These are phyloP conservation scores for Populus ilicifolia DNA, from an alignment of 345 rosid species.

Conservation along the genomic window DNA sequence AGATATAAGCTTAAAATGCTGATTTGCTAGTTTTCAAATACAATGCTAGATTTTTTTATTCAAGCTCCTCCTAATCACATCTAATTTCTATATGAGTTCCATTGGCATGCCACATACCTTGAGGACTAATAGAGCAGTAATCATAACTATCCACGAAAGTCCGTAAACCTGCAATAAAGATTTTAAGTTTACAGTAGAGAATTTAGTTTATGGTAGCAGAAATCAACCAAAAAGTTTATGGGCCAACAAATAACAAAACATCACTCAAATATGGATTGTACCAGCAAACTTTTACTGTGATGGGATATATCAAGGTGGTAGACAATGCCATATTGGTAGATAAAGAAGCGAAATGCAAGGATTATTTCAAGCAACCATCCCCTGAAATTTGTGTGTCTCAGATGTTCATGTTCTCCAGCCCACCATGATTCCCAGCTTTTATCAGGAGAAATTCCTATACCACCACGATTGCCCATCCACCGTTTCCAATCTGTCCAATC, in stretches of 20 bases:
- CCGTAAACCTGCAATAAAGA: constrained; percentile 65
- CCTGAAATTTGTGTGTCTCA: constrained; percentile 56
- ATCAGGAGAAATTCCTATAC: constrained; percentile 64
- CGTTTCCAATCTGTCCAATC: constrained; percentile 99
- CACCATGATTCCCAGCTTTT: constrained; percentile 99
- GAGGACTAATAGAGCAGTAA: constrained; percentile 55
- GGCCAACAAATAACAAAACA: not conserved
- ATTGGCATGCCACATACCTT: constrained; percentile 74
- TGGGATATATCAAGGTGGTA: constrained; percentile 88
- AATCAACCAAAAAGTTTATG: not conserved
- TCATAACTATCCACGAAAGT: constrained; percentile 77
- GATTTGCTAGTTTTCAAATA: not conserved
- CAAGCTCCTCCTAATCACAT: not conserved
- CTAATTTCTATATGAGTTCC: not conserved
- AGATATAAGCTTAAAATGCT: not conserved
- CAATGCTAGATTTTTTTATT: not conserved
- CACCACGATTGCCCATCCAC: constrained; percentile 97
- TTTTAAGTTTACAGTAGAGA: not conserved
- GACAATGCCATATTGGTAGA: constrained; percentile 89
- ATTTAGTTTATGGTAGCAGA: not conserved
- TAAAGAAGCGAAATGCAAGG: constrained; percentile 70
- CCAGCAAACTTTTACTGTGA: constrained; percentile 57
- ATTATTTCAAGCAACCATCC: constrained; percentile 78
- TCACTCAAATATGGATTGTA: constrained; percentile 19
- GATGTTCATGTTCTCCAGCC: constrained; percentile 85